phyloP scores from a whole-genome alignment of 805 yeast species.

The Starmerella stellata region DNA sequence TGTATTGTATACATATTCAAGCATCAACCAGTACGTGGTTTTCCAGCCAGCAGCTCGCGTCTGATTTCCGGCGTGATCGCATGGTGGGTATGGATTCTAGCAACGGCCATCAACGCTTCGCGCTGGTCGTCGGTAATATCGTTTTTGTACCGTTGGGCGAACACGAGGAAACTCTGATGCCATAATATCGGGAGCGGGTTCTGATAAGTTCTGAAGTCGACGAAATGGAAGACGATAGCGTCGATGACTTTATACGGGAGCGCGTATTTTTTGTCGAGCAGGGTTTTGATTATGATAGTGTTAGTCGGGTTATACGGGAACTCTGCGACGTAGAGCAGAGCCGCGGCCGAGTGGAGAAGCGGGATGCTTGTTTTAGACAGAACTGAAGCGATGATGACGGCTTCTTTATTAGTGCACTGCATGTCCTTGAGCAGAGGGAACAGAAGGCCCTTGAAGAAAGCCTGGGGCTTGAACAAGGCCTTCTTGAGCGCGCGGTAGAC shows the following conservation, averaged over 20 bases:
- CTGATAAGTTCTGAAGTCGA: slow-evolving; percentile 49
- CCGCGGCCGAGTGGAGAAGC: slow-evolving; percentile 89
- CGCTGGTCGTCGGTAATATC: slow-evolving; percentile 98
- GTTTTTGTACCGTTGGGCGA: slow-evolving; percentile 90
- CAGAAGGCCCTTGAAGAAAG: slow-evolving; percentile 89
- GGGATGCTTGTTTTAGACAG: slow-evolving; percentile 81
- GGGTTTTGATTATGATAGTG: slow-evolving; percentile 72
- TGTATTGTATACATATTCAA: too few relatives aligned
- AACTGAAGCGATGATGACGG: slow-evolving; percentile 85
- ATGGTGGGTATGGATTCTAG: slow-evolving; percentile 74
- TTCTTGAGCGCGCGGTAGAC: slow-evolving; percentile 81
- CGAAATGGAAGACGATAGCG: slow-evolving; percentile 81
- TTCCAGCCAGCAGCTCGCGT: slow-evolving; percentile 77
- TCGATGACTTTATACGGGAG: slow-evolving; percentile 92
- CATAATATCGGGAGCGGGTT: slow-evolving; percentile 79
- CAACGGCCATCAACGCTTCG: slow-evolving; percentile 78
- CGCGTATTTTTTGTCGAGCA: slow-evolving; percentile 88
- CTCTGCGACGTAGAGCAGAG: slow-evolving; percentile 66
- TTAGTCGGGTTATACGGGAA: slow-evolving; percentile 75
- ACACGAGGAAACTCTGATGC: slow-evolving; percentile 90
- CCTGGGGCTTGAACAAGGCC: slow-evolving; percentile 89
- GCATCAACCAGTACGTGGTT: slow-evolving; percentile 9
- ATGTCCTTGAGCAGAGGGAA: slow-evolving; percentile 80
- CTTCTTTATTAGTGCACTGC: slow-evolving; percentile 72
- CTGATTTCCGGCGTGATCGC: slow-evolving; percentile 87